Conservation (phyloP, 2,329 filamentous ascomycete genomes). For the Coleophoma eucalyptorum region DNA sequence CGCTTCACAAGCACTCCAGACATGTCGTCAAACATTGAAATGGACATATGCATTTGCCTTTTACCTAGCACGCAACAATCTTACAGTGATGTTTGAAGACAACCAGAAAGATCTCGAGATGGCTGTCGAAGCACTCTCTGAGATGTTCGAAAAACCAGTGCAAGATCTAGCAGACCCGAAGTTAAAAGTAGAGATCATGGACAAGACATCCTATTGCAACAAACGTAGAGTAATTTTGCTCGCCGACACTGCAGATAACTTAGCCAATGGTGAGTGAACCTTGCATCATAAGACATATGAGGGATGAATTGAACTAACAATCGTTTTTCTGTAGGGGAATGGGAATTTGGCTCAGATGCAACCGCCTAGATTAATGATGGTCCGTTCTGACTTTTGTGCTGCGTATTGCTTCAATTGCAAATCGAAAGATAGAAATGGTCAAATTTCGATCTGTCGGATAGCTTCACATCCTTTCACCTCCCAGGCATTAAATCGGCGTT, state of each 20-base stretch:
- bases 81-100: constrained; percentile 96
- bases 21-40: constrained; percentile 96
- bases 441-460: too few species aligned
- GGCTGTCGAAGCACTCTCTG: constrained; percentile 93
- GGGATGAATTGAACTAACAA: constrained; percentile 9
- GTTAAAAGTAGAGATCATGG: constrained; percentile 96
- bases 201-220: constrained; percentile 97
- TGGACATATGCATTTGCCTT: constrained; percentile 99
- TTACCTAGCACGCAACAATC: constrained; percentile 92
- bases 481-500: too few species aligned
- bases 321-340: constrained; percentile 12
- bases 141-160: constrained; percentile 99
- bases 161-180: constrained; percentile 79
- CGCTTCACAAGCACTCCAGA: constrained; percentile 89
- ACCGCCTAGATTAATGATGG: background rate
- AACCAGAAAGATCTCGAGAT: constrained; percentile 98
- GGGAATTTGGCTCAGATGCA: constrained; percentile 13
- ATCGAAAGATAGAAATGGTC: too few species aligned
- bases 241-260: constrained; percentile 87
- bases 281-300: constrained; percentile 1
- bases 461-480: too few species aligned
- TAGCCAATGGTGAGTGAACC: constrained; percentile 70
- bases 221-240: constrained; percentile 86
- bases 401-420: too few species aligned
- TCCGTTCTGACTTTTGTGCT: background rate